Evolutionary conservation across 2,329 filamentous ascomycete species (phyloP), one percentile per base, ranked within the genome.

Genomic region (Ophidiomyces ophidiicola): DNA sequence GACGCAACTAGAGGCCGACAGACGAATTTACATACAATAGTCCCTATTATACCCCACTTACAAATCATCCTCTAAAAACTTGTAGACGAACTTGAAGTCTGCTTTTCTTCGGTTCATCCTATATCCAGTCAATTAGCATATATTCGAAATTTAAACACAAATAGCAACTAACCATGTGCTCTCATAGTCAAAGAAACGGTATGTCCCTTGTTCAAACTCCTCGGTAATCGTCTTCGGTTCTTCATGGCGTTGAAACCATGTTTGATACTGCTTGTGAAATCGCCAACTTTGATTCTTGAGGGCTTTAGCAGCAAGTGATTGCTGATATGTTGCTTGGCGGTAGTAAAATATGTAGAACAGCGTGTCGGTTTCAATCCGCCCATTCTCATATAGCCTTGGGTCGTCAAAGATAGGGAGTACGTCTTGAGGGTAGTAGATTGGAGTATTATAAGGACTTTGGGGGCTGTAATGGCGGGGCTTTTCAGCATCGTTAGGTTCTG

Each of bases 321-420:
- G 90, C 59, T 96, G 87, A 51, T 93, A 87, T 1, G 86, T 87
- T 18, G 86, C 86, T 62, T 98, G 90, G 51, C 88, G 85, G 68
- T 98, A 98, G 69, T 98, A 98, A 64, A 98, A 98, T 32, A 94
- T 82, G 64, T 98, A 98, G 64, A 98, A 98, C 6, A 98, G 70
- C 20, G 88, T 94, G 56, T 98, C 90, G 0, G 87, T 86, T 54
- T 98, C 90, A 44, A 98, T 88, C 42, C 84, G 75, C 18, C 75
- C 63, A 2, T 62, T 66, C 32, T 67, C 74, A 62, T 94, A 98
- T 45, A 98, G 64, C 32, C 82, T 72, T 23, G 85, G 82, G 60
- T 98, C 86, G 51, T 94, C 86, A 51, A 96, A 88, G 48, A 96
- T 85, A 2, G 81, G 68, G 29, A 94, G 69, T n/a, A 87, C 82